A percentile compares a stretch with the other conserved stretches of the same genome.
These are phyloP conservation scores for Syncephalastrum contaminatum DNA, from an alignment of 371 early-diverging fungal species.

Conservation along the genomic window DNA sequence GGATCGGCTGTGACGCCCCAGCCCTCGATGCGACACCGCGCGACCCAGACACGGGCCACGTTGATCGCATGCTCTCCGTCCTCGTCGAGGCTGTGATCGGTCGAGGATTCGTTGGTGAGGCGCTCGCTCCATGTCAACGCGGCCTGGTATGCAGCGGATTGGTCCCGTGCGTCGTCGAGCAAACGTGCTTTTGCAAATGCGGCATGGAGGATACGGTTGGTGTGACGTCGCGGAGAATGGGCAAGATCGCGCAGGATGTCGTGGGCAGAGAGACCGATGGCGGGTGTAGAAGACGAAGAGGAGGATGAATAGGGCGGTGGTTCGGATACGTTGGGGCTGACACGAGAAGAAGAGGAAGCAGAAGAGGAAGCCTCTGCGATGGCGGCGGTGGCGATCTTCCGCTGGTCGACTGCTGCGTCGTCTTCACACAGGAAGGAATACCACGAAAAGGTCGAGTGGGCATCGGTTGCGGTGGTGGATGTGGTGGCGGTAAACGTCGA, in stretches of 20 bases:
- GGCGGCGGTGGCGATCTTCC: not conserved
- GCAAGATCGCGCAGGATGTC: not conserved
- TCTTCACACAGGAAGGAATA: conserved; percentile 4
- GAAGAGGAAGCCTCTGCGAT: conserved; percentile 4
- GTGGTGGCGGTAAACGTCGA: conserved; percentile 7
- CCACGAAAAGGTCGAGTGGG: conserved; percentile 10
- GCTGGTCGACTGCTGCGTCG: conserved; percentile 3
- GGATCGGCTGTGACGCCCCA: conserved; percentile 38
- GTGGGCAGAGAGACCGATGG: not conserved
- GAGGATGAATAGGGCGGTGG: not conserved
- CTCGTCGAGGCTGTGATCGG: conserved; percentile 15
- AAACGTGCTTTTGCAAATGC: conserved; percentile 21
- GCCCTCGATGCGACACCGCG: conserved; percentile 41
- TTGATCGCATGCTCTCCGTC: conserved; percentile 7
- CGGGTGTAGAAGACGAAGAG: too few relatives aligned
- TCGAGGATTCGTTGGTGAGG: not conserved
- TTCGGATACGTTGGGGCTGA: not conserved
- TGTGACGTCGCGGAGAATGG: conserved; percentile 5
- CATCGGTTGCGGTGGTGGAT: conserved; percentile 14
- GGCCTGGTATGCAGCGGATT: conserved; percentile 29
- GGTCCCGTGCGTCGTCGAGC: conserved; percentile 18
- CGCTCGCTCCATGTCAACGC: conserved; percentile 28
- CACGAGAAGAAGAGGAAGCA: not conserved
- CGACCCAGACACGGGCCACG: conserved; percentile 37
- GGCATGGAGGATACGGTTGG: conserved; percentile 12